phyloP scores from a whole-genome alignment of 2,329 filamentous ascomycete species.

The Orbilia javanica region DNA sequence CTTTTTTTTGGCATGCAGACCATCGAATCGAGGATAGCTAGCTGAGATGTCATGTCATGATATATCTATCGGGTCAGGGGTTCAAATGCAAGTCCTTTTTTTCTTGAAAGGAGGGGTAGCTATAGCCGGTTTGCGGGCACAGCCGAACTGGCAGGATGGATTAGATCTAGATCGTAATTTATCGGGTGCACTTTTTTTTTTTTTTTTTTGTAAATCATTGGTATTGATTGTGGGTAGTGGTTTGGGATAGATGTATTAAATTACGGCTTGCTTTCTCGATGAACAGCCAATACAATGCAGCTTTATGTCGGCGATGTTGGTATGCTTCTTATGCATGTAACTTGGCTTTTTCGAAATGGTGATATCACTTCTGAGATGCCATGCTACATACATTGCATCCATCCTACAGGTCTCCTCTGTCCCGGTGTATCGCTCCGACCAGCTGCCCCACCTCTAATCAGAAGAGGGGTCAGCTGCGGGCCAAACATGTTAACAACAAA shows the following conservation, averaged over 20 bases:
- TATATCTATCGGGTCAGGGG: slow-evolving; percentile 25
- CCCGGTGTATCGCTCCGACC: background rate
- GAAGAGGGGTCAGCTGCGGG: slow-evolving; percentile 47
- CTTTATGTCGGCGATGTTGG: too few species aligned
- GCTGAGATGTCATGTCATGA: slow-evolving; percentile 25
- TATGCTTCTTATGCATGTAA: too few species aligned
- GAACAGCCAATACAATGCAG: background rate
- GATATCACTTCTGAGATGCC: background rate
- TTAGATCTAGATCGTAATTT: slow-evolving; percentile 13
- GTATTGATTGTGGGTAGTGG: background rate
- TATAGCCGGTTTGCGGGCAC: slow-evolving; percentile 3
- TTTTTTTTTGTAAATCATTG: background rate
- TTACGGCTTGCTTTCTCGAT: background rate
- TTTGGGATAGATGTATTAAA: background rate
- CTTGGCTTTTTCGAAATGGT: background rate
- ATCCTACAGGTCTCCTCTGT: too few species aligned
- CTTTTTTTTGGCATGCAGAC: slow-evolving; percentile 7
- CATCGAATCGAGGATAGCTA: slow-evolving; percentile 15
- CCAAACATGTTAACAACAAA: slow-evolving; percentile 16
- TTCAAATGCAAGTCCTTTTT: slow-evolving; percentile 21
- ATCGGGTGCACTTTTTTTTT: background rate
- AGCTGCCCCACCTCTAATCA: slow-evolving; percentile 43
- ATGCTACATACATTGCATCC: too few species aligned
- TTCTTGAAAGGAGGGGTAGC: slow-evolving; percentile 26
- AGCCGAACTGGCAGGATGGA: slow-evolving; percentile 10